Conservation (phyloP, 2,329 filamentous ascomycete genomes). For the Pyrenophora graminea region DNA sequence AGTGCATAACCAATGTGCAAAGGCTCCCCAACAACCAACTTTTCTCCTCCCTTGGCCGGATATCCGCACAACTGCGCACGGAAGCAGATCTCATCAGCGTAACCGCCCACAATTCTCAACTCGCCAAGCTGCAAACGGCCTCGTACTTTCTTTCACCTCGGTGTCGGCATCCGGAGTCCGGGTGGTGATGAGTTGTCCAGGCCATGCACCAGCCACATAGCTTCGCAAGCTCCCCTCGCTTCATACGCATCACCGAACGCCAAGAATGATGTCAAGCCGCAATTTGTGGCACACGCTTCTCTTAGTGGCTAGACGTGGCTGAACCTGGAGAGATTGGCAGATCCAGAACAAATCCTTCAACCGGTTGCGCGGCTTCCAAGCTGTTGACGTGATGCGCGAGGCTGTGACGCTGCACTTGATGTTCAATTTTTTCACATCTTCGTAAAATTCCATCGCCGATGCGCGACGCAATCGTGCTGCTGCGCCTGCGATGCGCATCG, state of each 20-base stretch:
- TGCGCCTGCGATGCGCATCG: not conserved
- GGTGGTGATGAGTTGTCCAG: not conserved
- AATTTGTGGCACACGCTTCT: conserved; percentile 4
- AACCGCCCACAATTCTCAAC: no score
- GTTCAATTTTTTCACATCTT: no score
- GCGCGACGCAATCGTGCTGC: not conserved
- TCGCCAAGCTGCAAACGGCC: no score
- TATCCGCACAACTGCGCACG: no score
- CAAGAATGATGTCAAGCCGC: conserved; percentile 10
- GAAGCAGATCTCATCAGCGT: no score
- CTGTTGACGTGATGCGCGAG: not conserved
- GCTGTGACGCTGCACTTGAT: no score
- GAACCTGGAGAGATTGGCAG: not conserved
- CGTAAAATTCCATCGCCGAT: not conserved
- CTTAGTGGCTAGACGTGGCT: conserved; percentile 6
- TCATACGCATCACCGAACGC: not conserved
- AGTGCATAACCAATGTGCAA: no score
- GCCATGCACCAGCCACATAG: conserved; percentile 10
- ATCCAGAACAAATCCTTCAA: not conserved
- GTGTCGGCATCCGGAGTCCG: no score
- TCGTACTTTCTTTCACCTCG: not conserved
- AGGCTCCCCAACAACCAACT: no score
- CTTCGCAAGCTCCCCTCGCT: conserved; percentile 14
- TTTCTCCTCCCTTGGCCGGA: no score
- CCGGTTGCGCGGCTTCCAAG: not conserved